Conservation (phyloP, 305 asterid genomes). For the Fraxinus greggii region DNA sequence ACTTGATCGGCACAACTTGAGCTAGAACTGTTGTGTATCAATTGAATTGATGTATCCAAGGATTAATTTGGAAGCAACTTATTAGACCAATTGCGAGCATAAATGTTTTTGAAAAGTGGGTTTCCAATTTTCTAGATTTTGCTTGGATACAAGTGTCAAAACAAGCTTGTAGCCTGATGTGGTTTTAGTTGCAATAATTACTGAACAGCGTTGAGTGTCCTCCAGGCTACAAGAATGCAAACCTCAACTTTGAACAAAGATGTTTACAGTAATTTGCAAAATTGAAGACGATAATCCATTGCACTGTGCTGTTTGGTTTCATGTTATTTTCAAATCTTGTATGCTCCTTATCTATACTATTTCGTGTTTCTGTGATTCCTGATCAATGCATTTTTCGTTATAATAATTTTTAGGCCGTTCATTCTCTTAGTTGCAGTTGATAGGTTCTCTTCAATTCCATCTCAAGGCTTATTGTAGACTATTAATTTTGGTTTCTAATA, state of each 20-base stretch:
- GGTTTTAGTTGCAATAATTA: neutral
- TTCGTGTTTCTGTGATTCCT: neutral
- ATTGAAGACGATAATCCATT: neutral
- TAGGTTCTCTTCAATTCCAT: neutral
- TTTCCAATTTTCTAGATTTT: neutral
- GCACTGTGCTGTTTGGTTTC: neutral
- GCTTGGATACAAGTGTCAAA: neutral
- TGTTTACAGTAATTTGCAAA: neutral
- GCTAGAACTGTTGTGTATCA: neutral
- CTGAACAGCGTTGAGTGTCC: neutral
- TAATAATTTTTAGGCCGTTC: neutral
- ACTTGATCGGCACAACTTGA: neutral
- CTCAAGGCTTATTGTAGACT: neutral
- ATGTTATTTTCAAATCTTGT: neutral
- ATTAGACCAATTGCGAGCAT: neutral
- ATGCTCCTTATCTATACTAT: neutral
- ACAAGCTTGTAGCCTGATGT: neutral
- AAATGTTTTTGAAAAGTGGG: neutral
- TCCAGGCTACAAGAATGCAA: neutral
- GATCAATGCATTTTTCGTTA: neutral
- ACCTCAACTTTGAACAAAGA: neutral
- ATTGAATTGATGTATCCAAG: neutral
- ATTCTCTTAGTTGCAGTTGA: neutral
- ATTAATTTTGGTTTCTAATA: neutral
- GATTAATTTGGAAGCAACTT: neutral